Conservation (phyloP, 306 rosid species). For the Corylus americana region DNA sequence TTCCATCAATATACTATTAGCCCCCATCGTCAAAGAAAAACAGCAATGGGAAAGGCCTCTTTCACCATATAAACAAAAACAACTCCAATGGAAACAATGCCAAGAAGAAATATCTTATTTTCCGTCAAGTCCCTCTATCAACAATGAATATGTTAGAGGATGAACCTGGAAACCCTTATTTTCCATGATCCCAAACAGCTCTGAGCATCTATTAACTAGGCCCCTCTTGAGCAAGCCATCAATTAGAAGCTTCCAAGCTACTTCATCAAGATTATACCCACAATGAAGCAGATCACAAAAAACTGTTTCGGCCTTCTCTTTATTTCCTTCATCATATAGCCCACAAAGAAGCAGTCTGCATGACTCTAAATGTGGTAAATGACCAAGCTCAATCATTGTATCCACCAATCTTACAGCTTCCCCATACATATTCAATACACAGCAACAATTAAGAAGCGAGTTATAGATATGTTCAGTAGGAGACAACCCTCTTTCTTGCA, state of each 20-base stretch:
- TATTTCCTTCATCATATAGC: constrained; percentile 50
- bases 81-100: constrained; percentile 7
- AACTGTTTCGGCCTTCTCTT: constrained; percentile 60
- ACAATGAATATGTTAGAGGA: constrained; percentile 66
- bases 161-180: constrained; percentile 66
- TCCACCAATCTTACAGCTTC: constrained; percentile 63
- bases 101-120: constrained; percentile 16
- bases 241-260: constrained; percentile 82
- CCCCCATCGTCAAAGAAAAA: constrained; percentile 20
- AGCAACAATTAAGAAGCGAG: constrained; percentile 61
- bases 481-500: constrained; percentile 55
- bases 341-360: constrained; percentile 72
- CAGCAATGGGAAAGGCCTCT: constrained; percentile 24
- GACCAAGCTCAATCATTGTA: constrained; percentile 55
- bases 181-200: constrained; percentile 62
- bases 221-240: constrained; percentile 75
- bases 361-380: constrained; percentile 68
- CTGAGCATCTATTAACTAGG: constrained; percentile 55
- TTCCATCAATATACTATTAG: constrained; percentile 20
- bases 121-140: constrained; percentile 54
- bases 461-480: constrained; percentile 57
- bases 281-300: constrained; percentile 51
- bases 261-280: constrained; percentile 72
- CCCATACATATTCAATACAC: constrained; percentile 53
- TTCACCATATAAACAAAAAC: constrained; percentile 7